phyloP scores from a whole-genome alignment of 371 early-diverging fungal species.

The Capniomyces stellatus region DNA sequence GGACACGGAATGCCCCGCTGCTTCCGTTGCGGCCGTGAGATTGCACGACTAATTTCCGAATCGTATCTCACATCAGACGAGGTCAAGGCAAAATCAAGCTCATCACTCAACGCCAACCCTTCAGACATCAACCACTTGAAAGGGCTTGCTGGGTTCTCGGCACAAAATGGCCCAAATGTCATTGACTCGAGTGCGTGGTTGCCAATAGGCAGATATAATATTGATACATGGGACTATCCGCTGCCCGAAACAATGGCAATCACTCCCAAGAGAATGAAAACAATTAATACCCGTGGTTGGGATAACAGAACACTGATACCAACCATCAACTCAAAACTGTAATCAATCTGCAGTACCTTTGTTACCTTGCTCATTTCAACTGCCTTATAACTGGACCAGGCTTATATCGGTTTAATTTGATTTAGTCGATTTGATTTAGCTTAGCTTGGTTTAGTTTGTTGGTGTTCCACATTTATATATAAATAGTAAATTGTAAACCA shows the following conservation, averaged over 20 bases:
- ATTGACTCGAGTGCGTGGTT: not conserved
- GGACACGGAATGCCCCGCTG: constrained; percentile 3
- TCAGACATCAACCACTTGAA: not conserved
- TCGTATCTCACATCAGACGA: not conserved
- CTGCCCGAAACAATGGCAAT: not conserved
- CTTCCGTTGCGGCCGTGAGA: constrained; percentile 3
- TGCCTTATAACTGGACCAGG: too few relatives aligned
- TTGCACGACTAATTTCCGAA: not conserved
- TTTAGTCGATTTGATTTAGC: too few relatives aligned
- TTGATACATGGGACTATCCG: constrained; percentile 2
- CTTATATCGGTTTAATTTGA: too few relatives aligned
- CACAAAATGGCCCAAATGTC: not conserved
- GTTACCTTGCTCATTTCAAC: too few relatives aligned
- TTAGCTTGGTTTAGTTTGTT: too few relatives aligned
- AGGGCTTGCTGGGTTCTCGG: not conserved
- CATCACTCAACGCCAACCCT: not conserved
- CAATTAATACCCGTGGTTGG: not conserved
- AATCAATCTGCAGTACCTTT: too few relatives aligned
- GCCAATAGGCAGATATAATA: not conserved
- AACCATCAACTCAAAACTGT: not conserved
- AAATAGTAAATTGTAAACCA: too few relatives aligned
- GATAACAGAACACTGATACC: not conserved
- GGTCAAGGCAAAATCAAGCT: not conserved
- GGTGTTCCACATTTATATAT: too few relatives aligned
- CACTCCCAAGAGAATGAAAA: not conserved